Percentiles rank a stretch among this genome's conserved stretches.
Conservation (phyloP, 1,284 basidiomycete genomes). For the Apiotrichum sp. region DNA sequence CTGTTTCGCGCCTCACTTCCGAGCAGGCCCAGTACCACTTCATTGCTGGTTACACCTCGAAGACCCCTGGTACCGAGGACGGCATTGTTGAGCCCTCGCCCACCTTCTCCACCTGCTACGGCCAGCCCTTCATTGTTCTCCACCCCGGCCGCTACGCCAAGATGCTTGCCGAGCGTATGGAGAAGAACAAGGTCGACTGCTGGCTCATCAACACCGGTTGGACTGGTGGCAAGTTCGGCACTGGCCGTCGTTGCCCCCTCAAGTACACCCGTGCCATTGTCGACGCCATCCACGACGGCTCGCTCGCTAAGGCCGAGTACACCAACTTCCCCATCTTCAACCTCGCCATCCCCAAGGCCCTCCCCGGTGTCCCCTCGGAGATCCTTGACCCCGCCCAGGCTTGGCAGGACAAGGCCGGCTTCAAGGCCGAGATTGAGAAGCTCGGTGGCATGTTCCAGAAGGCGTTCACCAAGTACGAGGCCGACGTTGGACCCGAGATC, state of each 20-base stretch:
- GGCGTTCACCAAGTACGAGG: slow-evolving; percentile 83
- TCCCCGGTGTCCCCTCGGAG: slow-evolving; percentile 80
- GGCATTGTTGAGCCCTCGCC: slow-evolving; percentile 97
- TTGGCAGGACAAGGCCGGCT: slow-evolving; percentile 80
- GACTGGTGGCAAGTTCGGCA: slow-evolving; percentile 91
- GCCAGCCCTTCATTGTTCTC: slow-evolving; percentile 96
- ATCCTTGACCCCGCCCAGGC: slow-evolving; percentile 78
- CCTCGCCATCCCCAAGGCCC: slow-evolving; percentile 69
- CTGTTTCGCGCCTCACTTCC: slow-evolving; percentile 84
- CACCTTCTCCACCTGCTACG: slow-evolving; percentile 99
- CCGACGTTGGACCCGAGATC: slow-evolving; percentile 71
- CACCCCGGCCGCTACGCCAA: slow-evolving; percentile 91
- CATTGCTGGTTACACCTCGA: slow-evolving; percentile 90
- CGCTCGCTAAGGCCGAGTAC: slow-evolving; percentile 77
- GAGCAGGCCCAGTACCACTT: slow-evolving; percentile 98
- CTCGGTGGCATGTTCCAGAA: slow-evolving; percentile 86
- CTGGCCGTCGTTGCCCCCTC: slow-evolving; percentile 86
- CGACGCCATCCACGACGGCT: slow-evolving; percentile 92
- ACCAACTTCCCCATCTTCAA: slow-evolving; percentile 75
- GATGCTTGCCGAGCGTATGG: slow-evolving; percentile 96
- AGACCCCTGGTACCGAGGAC: slow-evolving; percentile 88
- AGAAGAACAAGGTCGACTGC: slow-evolving; percentile 83
- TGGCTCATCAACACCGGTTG: slow-evolving; percentile 99
- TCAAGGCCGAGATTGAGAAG: slow-evolving; percentile 75
- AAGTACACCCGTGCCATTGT: slow-evolving; percentile 94